Base-by-base conservation (phyloP, 768 basidiomycete genomes). In the Tricholoma hemisulphureum region DNA sequence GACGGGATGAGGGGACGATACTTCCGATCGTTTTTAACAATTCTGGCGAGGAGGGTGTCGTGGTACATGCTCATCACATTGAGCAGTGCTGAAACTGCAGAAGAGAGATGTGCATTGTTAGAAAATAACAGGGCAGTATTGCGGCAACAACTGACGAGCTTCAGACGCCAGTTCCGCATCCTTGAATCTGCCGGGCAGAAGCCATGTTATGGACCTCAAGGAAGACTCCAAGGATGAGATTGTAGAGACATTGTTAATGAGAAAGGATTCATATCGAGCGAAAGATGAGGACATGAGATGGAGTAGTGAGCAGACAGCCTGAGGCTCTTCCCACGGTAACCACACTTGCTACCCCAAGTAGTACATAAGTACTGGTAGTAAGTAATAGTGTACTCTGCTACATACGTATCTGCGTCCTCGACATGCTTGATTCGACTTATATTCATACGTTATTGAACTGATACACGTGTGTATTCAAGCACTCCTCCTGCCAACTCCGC, bases 101-200 rank as follows among this genome's bases (percentile, higher is more conserved):
- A 59, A 56, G 61, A 57, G 61, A 57, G 55, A 58, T 50, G 63
- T n/a, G 16, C 14, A 48, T 54, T 61, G 60, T 61, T 56, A 56
- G 35, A n/a, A 53, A 20, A 41, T 57, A 50, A 51, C 31, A 60
- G 54, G 46, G 32, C 29, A 51, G 55, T 49, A 54, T 29, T 20
- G 5, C 35, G 59, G 58, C 51, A 55, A 55, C 48, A 60, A 91
- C 94, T 81, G 63, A 96, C 95, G 78, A 67, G 89, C 85, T 83
- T 98, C 96, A 11, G 93, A 94, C 58, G 92, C 95, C 51, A 98
- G 78, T 71, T 98, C 95, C 46, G 95, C 94, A 80, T 98, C 95
- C 74, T 93, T 94, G 83, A 98, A 98, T 62, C 95, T 83, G 59
- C 95, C 95, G 43, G 96, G 96, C 43, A 98, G 76, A 65, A 98